phyloP scores from a whole-genome alignment of 2,329 filamentous ascomycete genomes.

The Aspergillus puulaauensis region DNA sequence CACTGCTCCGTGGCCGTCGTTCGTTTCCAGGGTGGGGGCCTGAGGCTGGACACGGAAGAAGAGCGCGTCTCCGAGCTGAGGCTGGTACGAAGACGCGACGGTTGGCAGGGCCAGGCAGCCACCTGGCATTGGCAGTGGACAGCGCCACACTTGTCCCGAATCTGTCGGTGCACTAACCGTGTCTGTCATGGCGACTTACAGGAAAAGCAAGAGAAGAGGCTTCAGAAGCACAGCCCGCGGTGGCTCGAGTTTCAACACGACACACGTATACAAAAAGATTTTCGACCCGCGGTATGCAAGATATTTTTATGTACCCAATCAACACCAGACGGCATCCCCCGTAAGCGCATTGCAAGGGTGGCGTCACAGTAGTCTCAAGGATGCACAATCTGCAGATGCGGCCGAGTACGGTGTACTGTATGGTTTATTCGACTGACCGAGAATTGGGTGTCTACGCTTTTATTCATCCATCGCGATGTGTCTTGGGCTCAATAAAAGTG shows the following conservation, averaged over 20 bases:
- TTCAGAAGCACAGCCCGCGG: constrained; percentile 11
- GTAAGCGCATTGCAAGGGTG: not conserved
- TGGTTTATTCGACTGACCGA: constrained; percentile 12
- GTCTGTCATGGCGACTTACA: not conserved
- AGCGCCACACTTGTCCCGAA: not conserved
- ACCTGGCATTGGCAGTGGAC: constrained; percentile 18
- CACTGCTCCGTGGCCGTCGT: not conserved
- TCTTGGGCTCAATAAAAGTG: not conserved
- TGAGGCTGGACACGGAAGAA: constrained; percentile 21
- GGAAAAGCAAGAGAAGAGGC: constrained; percentile 4
- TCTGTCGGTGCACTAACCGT: constrained; percentile 7
- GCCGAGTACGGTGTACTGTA: not conserved
- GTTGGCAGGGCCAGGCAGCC: constrained; percentile 9
- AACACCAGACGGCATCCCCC: not conserved
- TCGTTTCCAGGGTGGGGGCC: not conserved
- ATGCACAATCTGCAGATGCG: not conserved
- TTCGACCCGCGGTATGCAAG: not conserved
- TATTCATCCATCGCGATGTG: not conserved
- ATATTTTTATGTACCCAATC: constrained; percentile 5
- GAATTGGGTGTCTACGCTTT: not conserved
- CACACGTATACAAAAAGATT: not conserved
- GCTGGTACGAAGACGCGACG: constrained; percentile 18
- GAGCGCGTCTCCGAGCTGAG: constrained; percentile 26
- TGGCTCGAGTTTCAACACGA: constrained; percentile 4
- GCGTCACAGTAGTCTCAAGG: not conserved